Evolutionary conservation across 2,329 filamentous ascomycete species (phyloP), one percentile per base, ranked within the genome.

Genomic region (Teratosphaeria pseudoeucalypti): DNA sequence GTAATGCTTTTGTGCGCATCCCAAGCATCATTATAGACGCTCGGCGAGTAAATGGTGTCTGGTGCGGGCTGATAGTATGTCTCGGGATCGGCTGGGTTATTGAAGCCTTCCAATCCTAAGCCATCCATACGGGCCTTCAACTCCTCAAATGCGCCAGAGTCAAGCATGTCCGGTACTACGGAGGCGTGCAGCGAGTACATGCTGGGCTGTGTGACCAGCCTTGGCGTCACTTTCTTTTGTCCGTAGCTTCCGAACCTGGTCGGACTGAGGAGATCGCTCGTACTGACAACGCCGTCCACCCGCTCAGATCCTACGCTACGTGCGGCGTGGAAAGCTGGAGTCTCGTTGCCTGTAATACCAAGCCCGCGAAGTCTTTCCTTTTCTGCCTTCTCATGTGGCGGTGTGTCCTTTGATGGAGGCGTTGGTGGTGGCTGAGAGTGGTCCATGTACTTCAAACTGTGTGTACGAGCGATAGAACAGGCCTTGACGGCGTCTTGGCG

Each of bases 371-470:
- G 34, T 56, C 59, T 26, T 26, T 56, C 32, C 34, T 63, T 64
- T 39, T 68, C 59, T 9, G 34, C 53, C 27, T 53, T 58, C 29
- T 55, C 52, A 37, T 55, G 27, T 14, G 74, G 74, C 34, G 76
- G 76, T 0, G 76, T 78, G 60, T 78, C 73, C 59, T 78, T 78
- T 14, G 72, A 68, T 6, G 75, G 76, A 23, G 76, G 76, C 2
- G 75, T 77, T 5, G 76, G 76, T 12, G 75, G 71, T 3, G 63
- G 49, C n/a, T 56, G 55, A n/a, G 55, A 37, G 14, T 59, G 39
- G 49, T 72, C 68, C 34, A 67, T 61, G 61, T 70, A 69, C 52
- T 68, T 68, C 16, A 71, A 58, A 57, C 66, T 69, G 56, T 67
- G 63, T 12, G 69, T 66, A 53, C 67, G 67, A 32, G 58, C 56